A percentile compares a stretch with the other conserved stretches of the same genome.
These are phyloP conservation scores for Penicillium paradoxum DNA, from an alignment of 495 filamentous ascomycete genomes.

Conservation along the genomic window DNA sequence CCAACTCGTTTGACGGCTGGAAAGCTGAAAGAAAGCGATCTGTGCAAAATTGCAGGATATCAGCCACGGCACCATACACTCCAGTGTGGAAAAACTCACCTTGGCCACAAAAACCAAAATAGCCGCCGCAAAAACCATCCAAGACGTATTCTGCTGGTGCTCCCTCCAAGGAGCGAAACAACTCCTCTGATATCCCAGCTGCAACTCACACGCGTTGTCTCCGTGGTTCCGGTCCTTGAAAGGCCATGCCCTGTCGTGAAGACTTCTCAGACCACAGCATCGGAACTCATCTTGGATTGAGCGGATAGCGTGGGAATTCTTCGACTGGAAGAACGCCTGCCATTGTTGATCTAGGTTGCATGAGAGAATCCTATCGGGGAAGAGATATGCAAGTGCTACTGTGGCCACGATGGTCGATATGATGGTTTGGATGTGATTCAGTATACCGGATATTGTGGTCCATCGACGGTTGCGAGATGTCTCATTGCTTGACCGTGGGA, in stretches of 20 bases:
- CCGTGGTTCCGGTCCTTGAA: slow-evolving; percentile 39
- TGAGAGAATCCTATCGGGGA: slow-evolving; percentile 37
- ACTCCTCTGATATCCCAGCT: slow-evolving; percentile 24
- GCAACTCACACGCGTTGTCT: slow-evolving; percentile 27
- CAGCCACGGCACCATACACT: too few relatives aligned
- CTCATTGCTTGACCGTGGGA: not conserved
- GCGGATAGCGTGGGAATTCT: slow-evolving; percentile 48
- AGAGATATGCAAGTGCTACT: slow-evolving; percentile 49
- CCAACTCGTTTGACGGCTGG: too few relatives aligned
- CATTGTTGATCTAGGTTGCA: slow-evolving; percentile 53
- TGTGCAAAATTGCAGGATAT: too few relatives aligned
- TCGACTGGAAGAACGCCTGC: slow-evolving; percentile 42
- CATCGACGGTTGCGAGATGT: not conserved
- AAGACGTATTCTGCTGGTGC: slow-evolving; percentile 16
- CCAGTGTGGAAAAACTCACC: too few relatives aligned
- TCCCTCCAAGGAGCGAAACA: slow-evolving; percentile 27
- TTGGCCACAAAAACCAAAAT: slow-evolving; percentile 8
- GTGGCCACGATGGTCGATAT: slow-evolving; percentile 52
- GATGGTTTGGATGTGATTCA: slow-evolving; percentile 37
- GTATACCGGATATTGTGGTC: slow-evolving; percentile 5
- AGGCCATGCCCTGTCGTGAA: slow-evolving; percentile 55
- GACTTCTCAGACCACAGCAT: slow-evolving; percentile 59
- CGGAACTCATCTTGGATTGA: slow-evolving; percentile 58
- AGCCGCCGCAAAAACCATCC: slow-evolving; percentile 27
- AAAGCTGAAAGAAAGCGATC: too few relatives aligned